Evolutionary conservation across 495 filamentous ascomycete species (phyloP), one percentile per base, ranked within the genome.

Genomic region (Daldinia bambusicola): DNA sequence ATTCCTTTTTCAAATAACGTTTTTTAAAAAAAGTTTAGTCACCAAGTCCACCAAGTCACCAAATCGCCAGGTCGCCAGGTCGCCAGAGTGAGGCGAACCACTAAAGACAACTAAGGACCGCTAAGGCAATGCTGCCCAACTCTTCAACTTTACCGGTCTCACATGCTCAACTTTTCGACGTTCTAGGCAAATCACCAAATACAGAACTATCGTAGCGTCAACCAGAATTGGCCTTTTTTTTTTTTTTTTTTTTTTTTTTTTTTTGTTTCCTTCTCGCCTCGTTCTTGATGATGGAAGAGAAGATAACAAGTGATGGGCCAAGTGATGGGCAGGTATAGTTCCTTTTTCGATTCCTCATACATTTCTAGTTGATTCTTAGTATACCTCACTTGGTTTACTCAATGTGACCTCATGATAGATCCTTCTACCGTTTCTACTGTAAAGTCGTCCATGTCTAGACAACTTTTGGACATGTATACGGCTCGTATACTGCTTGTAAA

Each of bases 51-150:
- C n/a, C n/a, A n/a, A n/a, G 18, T 48, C 43, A 22, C 43, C 43
- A n/a, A 48, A 16, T 48, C 20, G 1, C 37, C 13, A 13, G 9
- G 5, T 36, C 34, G 34, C 34, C 34, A 2, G 34, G 34, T 36
- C 37, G 3, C 37, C 13, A 40, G 37, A 48, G 20, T 48, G 43
- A 48, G 43, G 43, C 43, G 43, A 48, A 48, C 43, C 43, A 48
- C 43, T 22, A 48, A 48, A 48, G 43, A 48, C 8, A 48, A 48
- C 43, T 48, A 48, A 48, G 22, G 8, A 48, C 43, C 43, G 20
- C 43, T 48, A 48, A 48, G 43, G 43, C 43, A 48, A 48, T 48
- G 43, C 43, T 48, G 43, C 43, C 43, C 43, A 48, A 48, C 43
- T 48, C 7, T 48, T 18, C 9, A 20, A 48, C 0, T 22, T 4